phyloP scores from a whole-genome alignment of 495 filamentous ascomycete species.

The Jackrogersella minutella region DNA sequence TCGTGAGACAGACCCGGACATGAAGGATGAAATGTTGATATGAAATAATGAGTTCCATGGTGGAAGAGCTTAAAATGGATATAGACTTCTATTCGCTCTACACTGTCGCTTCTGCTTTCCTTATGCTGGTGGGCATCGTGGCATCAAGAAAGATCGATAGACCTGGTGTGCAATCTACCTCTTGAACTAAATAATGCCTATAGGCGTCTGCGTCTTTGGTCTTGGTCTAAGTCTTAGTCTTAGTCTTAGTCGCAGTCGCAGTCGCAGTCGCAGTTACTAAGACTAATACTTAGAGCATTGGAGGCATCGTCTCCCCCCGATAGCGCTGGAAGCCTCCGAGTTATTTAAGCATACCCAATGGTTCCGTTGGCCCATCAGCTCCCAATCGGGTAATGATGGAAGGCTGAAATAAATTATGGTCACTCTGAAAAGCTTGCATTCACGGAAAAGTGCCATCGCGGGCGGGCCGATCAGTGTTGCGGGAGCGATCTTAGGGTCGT shows the following conservation, averaged over 20 bases:
- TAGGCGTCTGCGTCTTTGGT: background rate
- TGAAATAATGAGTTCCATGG: background rate
- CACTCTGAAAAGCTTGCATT: constrained; percentile 9
- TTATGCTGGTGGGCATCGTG: background rate
- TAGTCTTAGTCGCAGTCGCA: too few species aligned
- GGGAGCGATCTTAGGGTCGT: background rate
- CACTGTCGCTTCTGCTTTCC: constrained; percentile 1
- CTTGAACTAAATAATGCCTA: background rate
- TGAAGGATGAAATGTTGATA: background rate
- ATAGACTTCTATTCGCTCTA: background rate
- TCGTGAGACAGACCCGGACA: background rate
- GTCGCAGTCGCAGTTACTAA: too few species aligned
- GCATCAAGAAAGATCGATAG: constrained; percentile 10
- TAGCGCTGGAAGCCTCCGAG: background rate
- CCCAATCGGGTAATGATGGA: constrained; percentile 5
- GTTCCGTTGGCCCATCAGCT: constrained; percentile 2
- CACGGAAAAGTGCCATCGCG: constrained; percentile 11
- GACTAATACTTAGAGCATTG: too few species aligned
- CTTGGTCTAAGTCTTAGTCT: too few species aligned
- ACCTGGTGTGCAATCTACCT: background rate
- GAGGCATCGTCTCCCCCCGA: background rate
- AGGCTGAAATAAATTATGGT: constrained; percentile 1
- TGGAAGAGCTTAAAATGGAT: background rate
- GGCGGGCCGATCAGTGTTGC: constrained; percentile 7
- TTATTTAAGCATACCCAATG: background rate